Percentiles rank a stretch among this genome's conserved stretches.
Conservation (phyloP, 2,329 filamentous ascomycete genomes). For the Aspergillus sp. region DNA sequence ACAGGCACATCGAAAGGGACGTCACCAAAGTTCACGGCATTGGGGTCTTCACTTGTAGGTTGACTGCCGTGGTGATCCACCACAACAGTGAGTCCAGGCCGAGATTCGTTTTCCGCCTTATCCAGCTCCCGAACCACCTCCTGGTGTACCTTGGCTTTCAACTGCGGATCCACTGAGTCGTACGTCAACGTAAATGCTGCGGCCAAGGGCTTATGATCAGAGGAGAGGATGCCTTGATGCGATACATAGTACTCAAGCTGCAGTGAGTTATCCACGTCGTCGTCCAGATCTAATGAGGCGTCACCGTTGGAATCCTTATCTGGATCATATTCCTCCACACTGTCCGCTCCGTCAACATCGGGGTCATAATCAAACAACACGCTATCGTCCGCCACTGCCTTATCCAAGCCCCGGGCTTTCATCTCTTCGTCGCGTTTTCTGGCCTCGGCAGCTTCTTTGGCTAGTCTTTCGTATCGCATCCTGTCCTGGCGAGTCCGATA, state of each 20-base stretch:
- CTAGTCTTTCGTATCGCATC: constrained; percentile 63
- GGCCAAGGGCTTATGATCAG: constrained; percentile 90
- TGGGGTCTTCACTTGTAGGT: constrained; percentile 48
- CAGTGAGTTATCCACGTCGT: constrained; percentile 52
- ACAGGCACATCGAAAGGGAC: constrained; percentile 69
- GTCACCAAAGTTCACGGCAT: constrained; percentile 74
- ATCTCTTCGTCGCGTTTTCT: constrained; percentile 80
- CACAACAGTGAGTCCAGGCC: constrained; percentile 79
- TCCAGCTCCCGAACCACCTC: constrained; percentile 89
- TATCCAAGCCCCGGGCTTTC: constrained; percentile 74
- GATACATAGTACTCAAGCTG: constrained; percentile 73
- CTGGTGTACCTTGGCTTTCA: constrained; percentile 80
- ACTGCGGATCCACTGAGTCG: constrained; percentile 79
- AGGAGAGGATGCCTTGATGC: constrained; percentile 86
- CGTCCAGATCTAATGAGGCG: constrained; percentile 25
- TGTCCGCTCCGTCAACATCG: constrained; percentile 67
- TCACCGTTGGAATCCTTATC: constrained; percentile 53
- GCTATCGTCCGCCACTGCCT: constrained; percentile 73
- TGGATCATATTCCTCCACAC: constrained; percentile 61
- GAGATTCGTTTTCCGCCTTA: constrained; percentile 84
- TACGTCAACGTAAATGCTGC: constrained; percentile 83
- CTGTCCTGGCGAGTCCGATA: constrained; percentile 76
- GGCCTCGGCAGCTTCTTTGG: constrained; percentile 66
- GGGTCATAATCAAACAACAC: constrained; percentile 91
- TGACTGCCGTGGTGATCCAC: constrained; percentile 60